Percentiles rank a stretch among this genome's conserved stretches.
These are phyloP conservation scores for Citeromyces nyonsensis DNA, from an alignment of 805 yeast species.

Conservation along the genomic window DNA sequence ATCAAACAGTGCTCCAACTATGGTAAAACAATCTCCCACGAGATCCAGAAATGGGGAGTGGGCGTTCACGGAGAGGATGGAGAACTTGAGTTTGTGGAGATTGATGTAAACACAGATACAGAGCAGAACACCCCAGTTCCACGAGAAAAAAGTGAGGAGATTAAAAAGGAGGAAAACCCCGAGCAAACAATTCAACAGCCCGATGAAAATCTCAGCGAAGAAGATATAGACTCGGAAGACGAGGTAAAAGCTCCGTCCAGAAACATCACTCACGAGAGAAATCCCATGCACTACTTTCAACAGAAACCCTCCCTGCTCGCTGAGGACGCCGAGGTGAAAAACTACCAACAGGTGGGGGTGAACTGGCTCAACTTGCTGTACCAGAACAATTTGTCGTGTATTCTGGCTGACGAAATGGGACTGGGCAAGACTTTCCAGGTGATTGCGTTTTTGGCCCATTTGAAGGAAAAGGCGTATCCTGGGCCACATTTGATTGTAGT, in stretches of 20 bases:
- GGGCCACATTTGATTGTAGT: slow-evolving; percentile 93
- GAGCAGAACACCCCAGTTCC: slow-evolving; percentile 14
- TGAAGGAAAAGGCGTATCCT: slow-evolving; percentile 40
- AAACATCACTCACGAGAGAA: slow-evolving; percentile 3
- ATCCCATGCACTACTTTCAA: slow-evolving; percentile 28
- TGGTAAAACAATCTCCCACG: slow-evolving; percentile 54
- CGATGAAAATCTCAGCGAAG: slow-evolving; percentile 14
- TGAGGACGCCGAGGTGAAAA: slow-evolving; percentile 52
- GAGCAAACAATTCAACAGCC: slow-evolving; percentile 5
- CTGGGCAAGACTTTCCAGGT: slow-evolving; percentile 95
- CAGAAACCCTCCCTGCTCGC: slow-evolving; percentile 61
- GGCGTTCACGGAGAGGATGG: slow-evolving; percentile 45
- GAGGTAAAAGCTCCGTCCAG: slow-evolving; percentile 3
- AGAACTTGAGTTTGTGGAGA: slow-evolving; percentile 51
- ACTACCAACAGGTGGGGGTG: slow-evolving; percentile 92
- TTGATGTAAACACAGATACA: slow-evolving; percentile 15
- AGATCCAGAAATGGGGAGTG: slow-evolving; percentile 85
- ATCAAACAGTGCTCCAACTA: slow-evolving; percentile 70
- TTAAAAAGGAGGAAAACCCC: neutral
- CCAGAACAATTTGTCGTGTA: slow-evolving; percentile 70
- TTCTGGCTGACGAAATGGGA: slow-evolving; percentile 98
- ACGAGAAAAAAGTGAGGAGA: slow-evolving; percentile 1
- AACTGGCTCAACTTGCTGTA: slow-evolving; percentile 85
- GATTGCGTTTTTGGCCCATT: slow-evolving; percentile 76
- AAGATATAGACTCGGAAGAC: slow-evolving; percentile 7